Conservation (phyloP, 306 rosid genomes). For the Phaseolus lunatus region DNA sequence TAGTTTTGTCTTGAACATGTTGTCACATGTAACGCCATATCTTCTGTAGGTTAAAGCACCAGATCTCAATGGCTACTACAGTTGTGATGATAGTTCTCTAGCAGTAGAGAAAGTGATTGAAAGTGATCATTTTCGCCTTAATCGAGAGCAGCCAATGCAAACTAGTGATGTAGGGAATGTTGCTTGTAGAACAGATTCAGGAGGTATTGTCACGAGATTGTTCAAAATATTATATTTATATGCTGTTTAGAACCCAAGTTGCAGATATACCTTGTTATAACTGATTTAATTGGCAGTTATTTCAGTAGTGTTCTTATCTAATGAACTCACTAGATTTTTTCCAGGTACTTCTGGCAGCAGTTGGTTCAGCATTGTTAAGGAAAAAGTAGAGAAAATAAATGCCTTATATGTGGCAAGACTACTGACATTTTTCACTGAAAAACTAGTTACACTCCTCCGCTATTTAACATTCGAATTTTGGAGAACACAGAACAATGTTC, state of each 20-base stretch:
- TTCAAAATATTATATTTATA: conserved; percentile 35
- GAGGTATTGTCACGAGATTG: conserved; percentile 57
- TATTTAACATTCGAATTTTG: conserved; percentile 61
- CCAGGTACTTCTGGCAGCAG: conserved; percentile 58
- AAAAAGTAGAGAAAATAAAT: conserved; percentile 59
- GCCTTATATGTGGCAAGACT: conserved; percentile 51
- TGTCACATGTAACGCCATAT: not conserved
- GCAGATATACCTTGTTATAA: conserved; percentile 22
- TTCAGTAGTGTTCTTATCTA: conserved; percentile 19
- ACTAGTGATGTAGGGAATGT: conserved; percentile 41
- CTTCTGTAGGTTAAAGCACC: conserved; percentile 60
- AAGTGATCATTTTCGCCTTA: conserved; percentile 46
- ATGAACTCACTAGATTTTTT: conserved; percentile 35
- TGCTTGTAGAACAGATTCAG: conserved; percentile 53
- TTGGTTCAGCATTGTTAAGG: conserved; percentile 57
- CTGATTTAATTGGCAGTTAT: conserved; percentile 20
- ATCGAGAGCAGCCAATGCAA: conserved; percentile 48
- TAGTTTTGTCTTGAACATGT: conserved; percentile 25
- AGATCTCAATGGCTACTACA: conserved; percentile 70
- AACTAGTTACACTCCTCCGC: conserved; percentile 57
- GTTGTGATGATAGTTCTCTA: conserved; percentile 75
- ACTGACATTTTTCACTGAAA: conserved; percentile 62
- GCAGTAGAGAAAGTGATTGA: conserved; percentile 47
- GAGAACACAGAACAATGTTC: conserved; percentile 69
- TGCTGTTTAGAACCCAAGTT: conserved; percentile 18